Conservation (phyloP, 352 stramenopile species). For the Globisporangium apiculatum region DNA sequence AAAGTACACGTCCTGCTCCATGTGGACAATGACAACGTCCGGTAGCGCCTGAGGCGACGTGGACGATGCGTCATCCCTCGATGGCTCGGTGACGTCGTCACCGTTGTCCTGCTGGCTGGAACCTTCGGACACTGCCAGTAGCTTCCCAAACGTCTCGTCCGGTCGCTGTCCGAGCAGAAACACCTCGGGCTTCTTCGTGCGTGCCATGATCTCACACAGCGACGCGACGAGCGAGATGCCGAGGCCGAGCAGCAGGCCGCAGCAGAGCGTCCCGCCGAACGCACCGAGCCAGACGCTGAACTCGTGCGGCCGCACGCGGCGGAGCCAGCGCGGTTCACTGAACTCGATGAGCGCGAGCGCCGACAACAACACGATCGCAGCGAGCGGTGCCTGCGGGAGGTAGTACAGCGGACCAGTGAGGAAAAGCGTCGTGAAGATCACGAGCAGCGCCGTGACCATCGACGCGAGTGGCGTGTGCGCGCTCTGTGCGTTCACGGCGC, state of each 20-base stretch:
- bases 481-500: slow-evolving; percentile 88
- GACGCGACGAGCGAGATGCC: slow-evolving; percentile 50
- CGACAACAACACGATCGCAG: slow-evolving; percentile 87
- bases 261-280: slow-evolving; percentile 39
- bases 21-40: slow-evolving; percentile 48
- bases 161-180: slow-evolving; percentile 30
- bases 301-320: slow-evolving; percentile 39
- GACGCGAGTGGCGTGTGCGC: slow-evolving; percentile 83
- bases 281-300: slow-evolving; percentile 56
- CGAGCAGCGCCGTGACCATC: slow-evolving; percentile 83
- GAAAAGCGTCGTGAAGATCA: slow-evolving; percentile 87
- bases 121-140: slow-evolving; percentile 15
- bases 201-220: slow-evolving; percentile 55
- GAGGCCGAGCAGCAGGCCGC: slow-evolving; percentile 42
- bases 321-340: slow-evolving; percentile 82
- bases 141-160: slow-evolving; percentile 28
- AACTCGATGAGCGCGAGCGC: slow-evolving; percentile 86
- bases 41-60: slow-evolving; percentile 14
- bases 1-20: slow-evolving; percentile 69
- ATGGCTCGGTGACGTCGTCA: neutral
- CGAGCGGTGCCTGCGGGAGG: slow-evolving; percentile 81
- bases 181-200: slow-evolving; percentile 47
- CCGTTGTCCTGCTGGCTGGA: neutral
- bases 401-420: slow-evolving; percentile 87
- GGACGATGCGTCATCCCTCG: neutral